Evolutionary conservation across 495 filamentous ascomycete genomes (phyloP), one percentile per base, ranked within the genome.

Genomic region (Penicillium nucicola): DNA sequence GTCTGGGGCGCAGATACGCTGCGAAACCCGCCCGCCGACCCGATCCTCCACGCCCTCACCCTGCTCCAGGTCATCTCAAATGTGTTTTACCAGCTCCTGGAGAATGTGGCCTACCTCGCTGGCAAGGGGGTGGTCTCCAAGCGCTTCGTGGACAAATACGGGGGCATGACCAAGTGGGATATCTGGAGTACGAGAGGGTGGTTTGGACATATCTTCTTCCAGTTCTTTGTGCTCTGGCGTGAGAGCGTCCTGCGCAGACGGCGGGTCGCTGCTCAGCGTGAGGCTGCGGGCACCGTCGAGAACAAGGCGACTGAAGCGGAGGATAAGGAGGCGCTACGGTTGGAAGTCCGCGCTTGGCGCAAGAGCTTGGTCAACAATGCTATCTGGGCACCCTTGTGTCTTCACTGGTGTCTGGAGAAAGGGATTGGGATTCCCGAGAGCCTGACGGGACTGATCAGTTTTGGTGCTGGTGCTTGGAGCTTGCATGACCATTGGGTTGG

Each of bases 51-150:
- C 58, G 52, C 58, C 14, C 63, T 96, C 15, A 81, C 81, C 11
- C 80, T 79, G 58, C 66, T 80, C n/a, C 89, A 95, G 60, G 77
- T 96, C 8, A 40, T 74, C 9, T 77, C 77, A 14, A 87, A 85
- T 64, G 64, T 85, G 12, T 55, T 77, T 4, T 91, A 86, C 72
- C 92, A 97, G 68, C 62, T 76, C 9, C 77, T 95, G 25, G 92
- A 97, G 75, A 96, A 96, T 66, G 82, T 77, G 5, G 87, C 85
- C 8, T 96, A 87, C 70, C 77, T 97, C 8, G 79, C 85, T 5
- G 64, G 70, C 17, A 88, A 89, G 57, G 81, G 82, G 14, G 41
- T 77, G 0, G 42, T 70, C 8, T 66, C 70, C 4, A 69, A 70
- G 35, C 50, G 47, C 2, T 64, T 66, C 38, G 76, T 96, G 0